phyloP scores from a whole-genome alignment of 306 rosid genomes.

The Vigna hirtella region DNA sequence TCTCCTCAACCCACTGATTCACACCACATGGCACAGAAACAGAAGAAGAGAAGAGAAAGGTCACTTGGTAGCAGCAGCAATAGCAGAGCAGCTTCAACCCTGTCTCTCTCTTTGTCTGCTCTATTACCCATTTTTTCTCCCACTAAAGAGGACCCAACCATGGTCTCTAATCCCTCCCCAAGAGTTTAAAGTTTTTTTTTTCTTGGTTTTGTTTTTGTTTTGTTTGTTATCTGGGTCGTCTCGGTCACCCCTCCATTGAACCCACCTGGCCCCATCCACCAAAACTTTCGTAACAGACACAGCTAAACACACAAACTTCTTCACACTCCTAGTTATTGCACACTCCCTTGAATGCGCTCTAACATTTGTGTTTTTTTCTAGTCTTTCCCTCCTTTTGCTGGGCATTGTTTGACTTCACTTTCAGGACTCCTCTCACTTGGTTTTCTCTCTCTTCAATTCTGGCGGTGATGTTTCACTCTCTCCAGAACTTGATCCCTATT shows the following conservation, averaged over 20 bases:
- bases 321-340: neutral
- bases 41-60: slow-evolving; percentile 20
- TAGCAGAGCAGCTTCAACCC: neutral
- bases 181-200: neutral
- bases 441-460: neutral
- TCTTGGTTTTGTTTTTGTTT: neutral
- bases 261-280: slow-evolving; percentile 11
- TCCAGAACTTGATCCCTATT: slow-evolving; percentile 33
- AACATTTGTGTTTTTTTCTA: neutral
- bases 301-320: neutral
- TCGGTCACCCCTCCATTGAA: slow-evolving; percentile 39
- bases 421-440: slow-evolving; percentile 24
- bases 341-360: slow-evolving; percentile 29
- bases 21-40: slow-evolving; percentile 42
- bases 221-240: neutral
- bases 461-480: neutral
- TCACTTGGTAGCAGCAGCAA: neutral
- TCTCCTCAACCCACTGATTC: neutral
- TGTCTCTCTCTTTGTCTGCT: slow-evolving; percentile 9
- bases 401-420: slow-evolving; percentile 55
- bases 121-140: neutral
- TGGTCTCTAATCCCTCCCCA: neutral
- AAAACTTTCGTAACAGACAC: neutral
- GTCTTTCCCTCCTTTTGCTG: neutral
- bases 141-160: neutral